Evolutionary conservation across 2,329 filamentous ascomycete species (phyloP).

Genomic region (Apiospora saccharicola): DNA sequence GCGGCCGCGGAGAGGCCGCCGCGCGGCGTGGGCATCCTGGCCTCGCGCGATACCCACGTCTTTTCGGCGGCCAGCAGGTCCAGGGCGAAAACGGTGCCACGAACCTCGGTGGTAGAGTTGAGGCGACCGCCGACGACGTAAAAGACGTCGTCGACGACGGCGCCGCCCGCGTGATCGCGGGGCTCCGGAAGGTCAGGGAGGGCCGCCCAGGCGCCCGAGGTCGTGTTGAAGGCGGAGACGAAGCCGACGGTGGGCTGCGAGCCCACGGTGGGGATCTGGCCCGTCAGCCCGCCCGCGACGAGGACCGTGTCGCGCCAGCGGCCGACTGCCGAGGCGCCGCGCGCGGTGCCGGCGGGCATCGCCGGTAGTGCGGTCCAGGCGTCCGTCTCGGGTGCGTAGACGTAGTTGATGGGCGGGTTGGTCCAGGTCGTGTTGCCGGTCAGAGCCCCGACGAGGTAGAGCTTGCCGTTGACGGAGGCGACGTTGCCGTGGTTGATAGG

Average conservation of each 20-base stretch:
- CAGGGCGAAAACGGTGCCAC: constrained; percentile 24
- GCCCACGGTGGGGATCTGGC: constrained; percentile 29
- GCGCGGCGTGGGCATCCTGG: constrained; percentile 22
- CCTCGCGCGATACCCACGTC: background rate
- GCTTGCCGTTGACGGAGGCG: constrained; percentile 44
- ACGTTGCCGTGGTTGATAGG: constrained; percentile 49
- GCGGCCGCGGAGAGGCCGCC: constrained; percentile 20
- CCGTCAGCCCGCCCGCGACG: constrained; percentile 48
- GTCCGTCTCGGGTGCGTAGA: constrained; percentile 40
- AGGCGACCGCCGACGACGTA: constrained; percentile 48
- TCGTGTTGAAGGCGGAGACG: constrained; percentile 43
- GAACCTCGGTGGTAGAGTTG: constrained; percentile 38
- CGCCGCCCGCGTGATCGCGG: constrained; percentile 44
- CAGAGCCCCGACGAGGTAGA: constrained; percentile 50
- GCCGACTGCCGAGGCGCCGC: constrained; percentile 44
- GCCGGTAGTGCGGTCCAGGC: constrained; percentile 39
- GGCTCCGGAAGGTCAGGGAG: constrained; percentile 44
- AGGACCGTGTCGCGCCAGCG: constrained; percentile 42
- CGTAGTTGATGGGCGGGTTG: constrained; percentile 22
- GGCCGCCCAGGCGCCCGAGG: constrained; percentile 36
- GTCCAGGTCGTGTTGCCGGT: constrained; percentile 35
- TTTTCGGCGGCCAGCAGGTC: background rate
- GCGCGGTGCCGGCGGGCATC: constrained; percentile 36
- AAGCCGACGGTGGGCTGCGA: constrained; percentile 40
- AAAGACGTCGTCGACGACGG: constrained; percentile 42